These are phyloP conservation scores for Oryza australiensis DNA, from an alignment of 176 grass and related monocot species.

Conservation along the genomic window DNA sequence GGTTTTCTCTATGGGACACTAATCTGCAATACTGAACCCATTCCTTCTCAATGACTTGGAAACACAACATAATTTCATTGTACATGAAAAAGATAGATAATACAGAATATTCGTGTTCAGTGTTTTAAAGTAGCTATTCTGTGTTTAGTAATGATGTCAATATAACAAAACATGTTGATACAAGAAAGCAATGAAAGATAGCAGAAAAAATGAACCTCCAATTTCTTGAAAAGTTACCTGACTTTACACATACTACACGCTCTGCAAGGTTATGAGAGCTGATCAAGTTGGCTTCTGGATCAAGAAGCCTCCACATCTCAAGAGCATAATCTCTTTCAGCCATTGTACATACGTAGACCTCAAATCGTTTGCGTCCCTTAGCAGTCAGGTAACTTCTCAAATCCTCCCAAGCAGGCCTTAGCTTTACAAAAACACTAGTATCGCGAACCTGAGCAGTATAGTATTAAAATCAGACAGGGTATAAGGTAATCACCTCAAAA, in stretches of 20 bases:
- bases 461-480: slow-evolving; percentile 4
- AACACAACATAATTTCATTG: slow-evolving; percentile 3
- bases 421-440: slow-evolving; percentile 98
- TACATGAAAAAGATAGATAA: neutral
- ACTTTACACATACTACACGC: slow-evolving; percentile 82
- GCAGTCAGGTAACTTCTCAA: slow-evolving; percentile 95
- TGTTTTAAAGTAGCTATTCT: neutral
- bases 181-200: slow-evolving; percentile 21
- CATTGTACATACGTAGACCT: slow-evolving; percentile 99
- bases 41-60: neutral
- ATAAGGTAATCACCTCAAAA: slow-evolving; percentile 24
- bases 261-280: slow-evolving; percentile 64
- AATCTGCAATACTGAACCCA: neutral
- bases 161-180: slow-evolving; percentile 11
- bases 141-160: neutral
- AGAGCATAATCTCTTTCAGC: slow-evolving; percentile 95
- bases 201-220: neutral
- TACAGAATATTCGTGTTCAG: neutral
- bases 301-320: slow-evolving; percentile 99
- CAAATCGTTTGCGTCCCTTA: slow-evolving; percentile 92
- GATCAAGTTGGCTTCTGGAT: slow-evolving; percentile 83
- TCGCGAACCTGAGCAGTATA: slow-evolving; percentile 66
- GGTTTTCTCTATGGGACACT: neutral
- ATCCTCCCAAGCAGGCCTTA: slow-evolving; percentile 98
- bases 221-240: slow-evolving; percentile 59